These are phyloP conservation scores for Stachybotrys chartarum DNA, from an alignment of 2,329 filamentous ascomycete genomes.

Conservation along the genomic window DNA sequence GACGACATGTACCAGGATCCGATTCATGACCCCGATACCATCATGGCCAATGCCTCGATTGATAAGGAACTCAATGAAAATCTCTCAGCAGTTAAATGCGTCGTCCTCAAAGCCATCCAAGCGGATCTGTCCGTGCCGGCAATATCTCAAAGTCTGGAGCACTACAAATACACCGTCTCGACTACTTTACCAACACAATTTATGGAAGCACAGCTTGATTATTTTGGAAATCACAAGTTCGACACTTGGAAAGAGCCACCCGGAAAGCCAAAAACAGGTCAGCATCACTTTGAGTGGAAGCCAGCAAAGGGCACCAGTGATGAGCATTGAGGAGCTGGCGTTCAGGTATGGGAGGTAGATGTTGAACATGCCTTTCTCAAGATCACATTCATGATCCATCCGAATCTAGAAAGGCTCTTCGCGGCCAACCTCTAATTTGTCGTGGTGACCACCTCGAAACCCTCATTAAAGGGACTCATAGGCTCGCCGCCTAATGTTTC, in stretches of 20 bases:
- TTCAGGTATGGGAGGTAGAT: too few relatives aligned
- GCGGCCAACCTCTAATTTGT: too few relatives aligned
- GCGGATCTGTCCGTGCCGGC: constrained; percentile 54
- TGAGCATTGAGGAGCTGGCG: too few relatives aligned
- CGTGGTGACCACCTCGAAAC: too few relatives aligned
- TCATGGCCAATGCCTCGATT: constrained; percentile 30
- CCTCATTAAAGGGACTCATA: too few relatives aligned
- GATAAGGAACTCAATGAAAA: constrained; percentile 44
- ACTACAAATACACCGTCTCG: constrained; percentile 56
- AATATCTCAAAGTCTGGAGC: constrained; percentile 56
- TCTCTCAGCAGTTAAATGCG: constrained; percentile 44
- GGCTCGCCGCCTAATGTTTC: too few relatives aligned
- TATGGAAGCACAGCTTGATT: constrained; percentile 65
- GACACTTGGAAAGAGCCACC: constrained; percentile 1
- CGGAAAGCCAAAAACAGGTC: not conserved
- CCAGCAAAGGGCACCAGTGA: not conserved
- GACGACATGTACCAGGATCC: constrained; percentile 28
- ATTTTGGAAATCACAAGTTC: constrained; percentile 53
- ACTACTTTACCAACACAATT: constrained; percentile 59
- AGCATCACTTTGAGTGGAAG: not conserved
- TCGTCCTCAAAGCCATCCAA: constrained; percentile 46
- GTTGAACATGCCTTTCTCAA: too few relatives aligned
- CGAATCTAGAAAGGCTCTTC: too few relatives aligned
- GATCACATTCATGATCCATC: too few relatives aligned
- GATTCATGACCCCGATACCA: not conserved